Conservation (phyloP, 306 rosid genomes). For the Cucurbita pepo region DNA sequence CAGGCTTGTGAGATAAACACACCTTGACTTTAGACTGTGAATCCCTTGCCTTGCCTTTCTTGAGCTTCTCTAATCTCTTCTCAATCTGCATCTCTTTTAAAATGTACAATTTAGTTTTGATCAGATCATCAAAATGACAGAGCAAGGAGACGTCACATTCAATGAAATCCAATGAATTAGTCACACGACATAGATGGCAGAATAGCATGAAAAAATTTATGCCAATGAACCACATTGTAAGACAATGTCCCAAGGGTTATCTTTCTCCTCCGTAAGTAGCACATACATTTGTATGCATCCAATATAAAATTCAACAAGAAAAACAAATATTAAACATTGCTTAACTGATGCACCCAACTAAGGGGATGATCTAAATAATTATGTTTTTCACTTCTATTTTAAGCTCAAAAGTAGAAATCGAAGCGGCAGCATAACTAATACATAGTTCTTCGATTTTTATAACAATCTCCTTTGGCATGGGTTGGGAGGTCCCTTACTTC, state of each 20-base stretch:
- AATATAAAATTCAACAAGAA: neutral
- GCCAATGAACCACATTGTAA: neutral
- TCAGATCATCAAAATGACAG: neutral
- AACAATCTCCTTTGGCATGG: neutral
- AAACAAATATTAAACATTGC: neutral
- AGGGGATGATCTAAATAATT: neutral
- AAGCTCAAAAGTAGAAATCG: neutral
- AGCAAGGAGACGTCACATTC: neutral
- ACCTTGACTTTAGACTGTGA: slow-evolving; percentile 81
- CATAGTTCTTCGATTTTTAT: neutral
- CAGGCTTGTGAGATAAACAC: neutral
- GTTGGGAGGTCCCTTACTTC: neutral
- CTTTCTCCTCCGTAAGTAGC: neutral
- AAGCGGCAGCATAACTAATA: neutral
- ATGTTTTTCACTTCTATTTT: neutral
- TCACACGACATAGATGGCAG: neutral
- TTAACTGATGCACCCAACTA: neutral
- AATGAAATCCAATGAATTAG: neutral
- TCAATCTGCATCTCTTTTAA: slow-evolving; percentile 83
- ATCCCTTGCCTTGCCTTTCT: slow-evolving; percentile 74
- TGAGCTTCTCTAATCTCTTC: slow-evolving; percentile 81
- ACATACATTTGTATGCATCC: neutral
- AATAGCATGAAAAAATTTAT: neutral
- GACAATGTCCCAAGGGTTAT: neutral
- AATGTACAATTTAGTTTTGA: slow-evolving; percentile 25